Base-by-base conservation (phyloP, 768 basidiomycete genomes). In the Hydnum rufescens region DNA sequence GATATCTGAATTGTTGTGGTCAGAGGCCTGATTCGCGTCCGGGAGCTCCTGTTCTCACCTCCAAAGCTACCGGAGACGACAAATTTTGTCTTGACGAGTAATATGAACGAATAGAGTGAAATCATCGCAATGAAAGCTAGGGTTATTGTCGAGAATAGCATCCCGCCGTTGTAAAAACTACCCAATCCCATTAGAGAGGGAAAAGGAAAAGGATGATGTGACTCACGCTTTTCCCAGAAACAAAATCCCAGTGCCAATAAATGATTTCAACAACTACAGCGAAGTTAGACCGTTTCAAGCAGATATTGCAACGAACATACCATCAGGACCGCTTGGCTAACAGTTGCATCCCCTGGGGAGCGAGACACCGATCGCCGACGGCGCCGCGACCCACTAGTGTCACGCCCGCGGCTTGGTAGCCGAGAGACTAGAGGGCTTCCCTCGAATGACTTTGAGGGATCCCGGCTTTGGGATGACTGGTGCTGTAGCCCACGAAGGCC, bases 81-180 rank as follows among this genome's bases (percentile, higher is more conserved):
- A 50, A 86, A 77, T 56, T 95, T 89, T 42, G 89, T 78, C 64
- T 81, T 71, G 36, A 93, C 77, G 50, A 99, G 74, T 0, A 97
- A 75, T 26, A 99, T 67, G 75, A 97, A 99, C 0, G 90, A 89
- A 67, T 88, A 88, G 3, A 97, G 67, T 2, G 89, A 95, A 51
- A 96, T 77, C 34, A 76, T 60, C 16, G 92, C 90, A 59, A 97
- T 87, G 62, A 76, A 71, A 4, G 79, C 66, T 59, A 97, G 78
- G 2, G 80, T 74, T 53, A 88, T 52, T 30, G 74, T 57, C 4
- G 92, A 96, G 67, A 99, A 99, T 31, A 96, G 66, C 48, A 97
- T 71, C 5, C 93, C 92, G 51, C 95, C 95, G 56, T 97, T 99
- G 69, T 78, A 80, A 69, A 99, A 99, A 50, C 88, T 90, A 51